These are phyloP conservation scores for Fusarium sp. DNA, from an alignment of 2,329 filamentous ascomycete genomes.

Conservation along the genomic window DNA sequence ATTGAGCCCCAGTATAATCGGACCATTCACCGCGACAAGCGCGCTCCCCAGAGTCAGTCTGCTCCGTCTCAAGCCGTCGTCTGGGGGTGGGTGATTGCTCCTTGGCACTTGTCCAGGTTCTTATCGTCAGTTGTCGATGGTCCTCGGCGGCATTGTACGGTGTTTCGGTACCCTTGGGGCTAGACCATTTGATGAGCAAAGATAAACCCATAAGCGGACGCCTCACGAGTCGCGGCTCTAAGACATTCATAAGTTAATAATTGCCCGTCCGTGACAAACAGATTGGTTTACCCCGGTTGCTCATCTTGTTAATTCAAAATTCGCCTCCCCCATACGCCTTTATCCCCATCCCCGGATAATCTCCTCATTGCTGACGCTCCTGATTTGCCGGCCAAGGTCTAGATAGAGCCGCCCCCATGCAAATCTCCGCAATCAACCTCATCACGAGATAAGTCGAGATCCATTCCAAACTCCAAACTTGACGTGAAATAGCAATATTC, in stretches of 20 bases:
- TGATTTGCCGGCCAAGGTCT: conserved; percentile 19
- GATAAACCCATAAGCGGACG: conserved; percentile 20
- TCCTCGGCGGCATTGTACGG: neutral
- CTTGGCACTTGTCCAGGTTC: conserved; percentile 22
- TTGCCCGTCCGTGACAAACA: conserved; percentile 12
- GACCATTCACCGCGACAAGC: conserved; percentile 43
- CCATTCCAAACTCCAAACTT: conserved; percentile 17
- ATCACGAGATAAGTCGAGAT: conserved; percentile 31
- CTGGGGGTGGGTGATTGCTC: conserved; percentile 10
- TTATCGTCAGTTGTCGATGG: conserved; percentile 33
- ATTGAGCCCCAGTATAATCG: conserved; percentile 27
- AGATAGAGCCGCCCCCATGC: conserved; percentile 18
- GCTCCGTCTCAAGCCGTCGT: conserved; percentile 29
- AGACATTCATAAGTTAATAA: conserved; percentile 13
- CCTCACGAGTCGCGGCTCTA: conserved; percentile 14
- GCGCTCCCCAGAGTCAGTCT: conserved; percentile 38
- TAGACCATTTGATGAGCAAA: conserved; percentile 24
- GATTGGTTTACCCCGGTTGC: neutral
- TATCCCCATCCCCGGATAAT: conserved; percentile 36
- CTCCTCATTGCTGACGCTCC: conserved; percentile 24
- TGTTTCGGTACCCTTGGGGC: conserved; percentile 26
- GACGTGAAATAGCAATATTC: neutral
- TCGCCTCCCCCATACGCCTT: conserved; percentile 30
- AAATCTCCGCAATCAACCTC: conserved; percentile 31
- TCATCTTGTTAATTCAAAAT: conserved; percentile 15